phyloP scores from a whole-genome alignment of 139 green algal genomes.

The Chlorella ohadii region DNA sequence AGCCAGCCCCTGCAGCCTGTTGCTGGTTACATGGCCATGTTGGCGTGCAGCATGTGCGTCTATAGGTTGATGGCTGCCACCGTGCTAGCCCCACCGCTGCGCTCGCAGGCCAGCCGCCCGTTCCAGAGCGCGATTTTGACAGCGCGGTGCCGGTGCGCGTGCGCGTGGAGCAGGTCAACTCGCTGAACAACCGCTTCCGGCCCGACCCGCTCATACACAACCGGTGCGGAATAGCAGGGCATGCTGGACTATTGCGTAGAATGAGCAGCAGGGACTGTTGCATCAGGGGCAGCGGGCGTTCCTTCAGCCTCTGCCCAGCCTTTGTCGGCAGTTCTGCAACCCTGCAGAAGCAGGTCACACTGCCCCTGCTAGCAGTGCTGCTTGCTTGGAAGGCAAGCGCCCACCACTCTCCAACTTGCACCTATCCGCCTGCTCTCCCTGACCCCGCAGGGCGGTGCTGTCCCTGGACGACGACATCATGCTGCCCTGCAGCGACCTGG shows the following conservation, averaged over 20 bases:
- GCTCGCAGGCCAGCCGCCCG: conserved; percentile 18
- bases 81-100: not conserved
- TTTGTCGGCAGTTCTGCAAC: too few species aligned
- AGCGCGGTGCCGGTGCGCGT: conserved; percentile 50
- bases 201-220: conserved; percentile 43
- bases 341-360: too few species aligned
- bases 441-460: conserved; percentile 47
- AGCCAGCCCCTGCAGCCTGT: not conserved
- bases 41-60: too few species aligned
- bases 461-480: conserved; percentile 60
- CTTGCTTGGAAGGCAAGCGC: too few species aligned
- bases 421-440: not conserved
- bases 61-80: not conserved
- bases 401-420: too few species aligned
- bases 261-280: too few species aligned
- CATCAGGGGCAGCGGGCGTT: too few species aligned
- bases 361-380: too few species aligned
- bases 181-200: conserved; percentile 64
- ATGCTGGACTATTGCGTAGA: too few species aligned
- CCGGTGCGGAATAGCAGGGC: conserved; percentile 3
- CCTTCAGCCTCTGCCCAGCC: too few species aligned
- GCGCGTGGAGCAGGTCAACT: conserved; percentile 49
- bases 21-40: too few species aligned
- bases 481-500: conserved; percentile 54
- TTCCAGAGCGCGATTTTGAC: conserved; percentile 14